Base-by-base conservation (phyloP, 805 yeast genomes). In the Suhomyces sp. region DNA sequence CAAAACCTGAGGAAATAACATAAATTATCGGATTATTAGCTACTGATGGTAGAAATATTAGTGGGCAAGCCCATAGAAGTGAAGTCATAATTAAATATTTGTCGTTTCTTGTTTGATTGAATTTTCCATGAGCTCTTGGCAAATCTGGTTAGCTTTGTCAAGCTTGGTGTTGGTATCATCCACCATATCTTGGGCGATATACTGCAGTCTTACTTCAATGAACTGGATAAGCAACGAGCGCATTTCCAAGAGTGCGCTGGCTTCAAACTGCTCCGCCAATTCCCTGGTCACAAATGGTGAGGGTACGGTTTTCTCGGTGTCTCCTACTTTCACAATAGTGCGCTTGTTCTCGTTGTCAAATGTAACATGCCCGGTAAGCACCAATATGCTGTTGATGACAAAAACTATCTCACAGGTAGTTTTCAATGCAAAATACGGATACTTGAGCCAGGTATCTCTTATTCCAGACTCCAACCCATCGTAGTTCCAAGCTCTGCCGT, bases 371-470 rank as follows among this genome's bases (percentile, higher is more conserved):
- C 53, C 54, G 33, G 48, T 54, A 13, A 64, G 51, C 12, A 65
- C 57, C 4, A 60, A 54, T 35, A 65, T 54, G 47, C 63, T 63
- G 12, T 62, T 50, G 24, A 62, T 19, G 10, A 64, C 46, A 4
- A 58, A 51, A 26, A 66, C 38, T 22, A 60, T 46, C 5, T 58
- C 53, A 45, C 65, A 53, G 19, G 61, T 56, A 7, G 56, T 49
- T 7, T 54, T 50, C 38, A 62, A 49, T 9, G 60, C 44, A 36
- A 56, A 57, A 24, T 60, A 61, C 9, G 61, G 58, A 23, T 54
- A 60, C 49, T 64, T 63, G 24, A 57, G 40, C 63, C 69, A 61
- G 2, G 62, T 49, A 6, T 58, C 58, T 22, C 55, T 49, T 5
- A 47, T 54, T 17, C 10, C 47, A 4, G 60, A 41, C 19, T 44